Conservation (phyloP, 2,329 filamentous ascomycete genomes). For the Talaromyces sp. region DNA sequence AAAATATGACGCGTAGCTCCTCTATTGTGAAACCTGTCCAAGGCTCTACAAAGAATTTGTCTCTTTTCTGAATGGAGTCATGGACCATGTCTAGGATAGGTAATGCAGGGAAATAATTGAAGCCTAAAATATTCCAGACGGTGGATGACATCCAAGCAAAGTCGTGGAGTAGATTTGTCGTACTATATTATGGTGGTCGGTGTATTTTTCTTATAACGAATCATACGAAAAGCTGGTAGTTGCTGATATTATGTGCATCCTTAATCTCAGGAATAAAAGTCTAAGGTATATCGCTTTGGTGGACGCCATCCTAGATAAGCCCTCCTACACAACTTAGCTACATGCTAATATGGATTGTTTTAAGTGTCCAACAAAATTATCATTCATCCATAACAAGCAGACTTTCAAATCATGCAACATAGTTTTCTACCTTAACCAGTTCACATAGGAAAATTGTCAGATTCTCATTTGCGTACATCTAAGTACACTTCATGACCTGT, state of each 20-base stretch:
- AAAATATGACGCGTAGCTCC: neutral
- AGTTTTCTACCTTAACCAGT: slow-evolving; percentile 1
- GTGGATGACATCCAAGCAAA: neutral
- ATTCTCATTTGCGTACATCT: neutral
- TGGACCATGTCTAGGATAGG: neutral
- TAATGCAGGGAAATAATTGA: neutral
- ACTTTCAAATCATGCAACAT: slow-evolving; percentile 1
- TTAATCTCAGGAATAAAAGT: neutral
- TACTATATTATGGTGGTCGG: neutral
- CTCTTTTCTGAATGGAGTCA: neutral
- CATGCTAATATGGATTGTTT: neutral
- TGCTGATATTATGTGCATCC: too few species aligned
- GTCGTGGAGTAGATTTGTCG: neutral
- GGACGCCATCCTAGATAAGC: neutral
- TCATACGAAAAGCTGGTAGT: too few species aligned
- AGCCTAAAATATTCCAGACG: neutral
- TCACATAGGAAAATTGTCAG: neutral
- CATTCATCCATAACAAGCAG: neutral
- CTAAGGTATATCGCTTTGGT: too few species aligned
- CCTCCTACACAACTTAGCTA: neutral
- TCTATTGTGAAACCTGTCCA: neutral
- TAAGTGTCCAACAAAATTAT: neutral
- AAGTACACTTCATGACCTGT: neutral
- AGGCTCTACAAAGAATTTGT: neutral
- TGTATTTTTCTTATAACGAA: too few species aligned